Evolutionary conservation across 2,329 filamentous ascomycete genomes (phyloP), one percentile per base, ranked within the genome.

Genomic region (Fusarium sp.): DNA sequence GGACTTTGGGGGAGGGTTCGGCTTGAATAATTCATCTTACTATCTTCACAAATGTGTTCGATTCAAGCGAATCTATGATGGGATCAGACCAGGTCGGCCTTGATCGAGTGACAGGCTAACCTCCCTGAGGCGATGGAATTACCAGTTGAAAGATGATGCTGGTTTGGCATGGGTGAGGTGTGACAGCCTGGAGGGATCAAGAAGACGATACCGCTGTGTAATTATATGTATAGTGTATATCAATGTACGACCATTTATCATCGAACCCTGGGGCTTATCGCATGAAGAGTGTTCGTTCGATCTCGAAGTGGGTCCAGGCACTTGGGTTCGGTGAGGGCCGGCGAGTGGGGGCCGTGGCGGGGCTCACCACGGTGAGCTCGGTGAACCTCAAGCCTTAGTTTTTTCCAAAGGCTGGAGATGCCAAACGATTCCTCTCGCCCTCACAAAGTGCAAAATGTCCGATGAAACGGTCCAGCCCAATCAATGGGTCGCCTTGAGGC

Each of bases 401-500:
- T 79, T 79, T 78, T 78, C 68, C 67, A 63, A 62, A 45, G 22
- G 40, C 40, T 33, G 38, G 66, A 63, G 18, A 64, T 71, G 66
- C 65, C 68, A 74, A 69, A 69, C 27, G 57, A 64, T 56, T 56
- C 38, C 27, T 20, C 16, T 29, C 68, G 56, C 42, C 68, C 63
- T 58, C 74, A 68, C 56, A 62, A 62, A 58, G 66, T 45, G 70
- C 50, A 78, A 77, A 25, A 81, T 84, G 78, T 68, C 80, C 7
- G 78, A 80, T 59, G 79, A 81, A 56, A 75, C 74, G 22, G 80
- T 84, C 11, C 85, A 89, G 76, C 88, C 90, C 71, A 86, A 91
- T 80, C 85, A 87, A 66, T 92, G 90, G 91, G 88, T 90, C 10
- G 88, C 86, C 54, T 81, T 92, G 56, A 86, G 87, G 79, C 85